Conservation (phyloP, 2,329 filamentous ascomycete genomes). For the Pseudogymnoascus destructans region DNA sequence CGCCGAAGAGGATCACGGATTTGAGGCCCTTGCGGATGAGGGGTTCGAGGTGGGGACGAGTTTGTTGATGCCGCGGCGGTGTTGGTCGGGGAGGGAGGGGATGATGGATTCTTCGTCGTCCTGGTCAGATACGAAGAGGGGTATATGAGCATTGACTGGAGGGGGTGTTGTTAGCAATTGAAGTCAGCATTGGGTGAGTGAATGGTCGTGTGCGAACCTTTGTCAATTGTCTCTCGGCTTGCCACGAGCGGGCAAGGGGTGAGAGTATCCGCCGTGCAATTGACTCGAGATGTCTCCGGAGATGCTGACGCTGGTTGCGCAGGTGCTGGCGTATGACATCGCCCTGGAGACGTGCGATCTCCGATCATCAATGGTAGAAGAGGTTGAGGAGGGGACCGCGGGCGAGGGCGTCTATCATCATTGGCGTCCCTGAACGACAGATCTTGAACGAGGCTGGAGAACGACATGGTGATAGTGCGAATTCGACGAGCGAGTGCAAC, state of each 20-base stretch:
- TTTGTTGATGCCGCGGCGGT: constrained; percentile 77
- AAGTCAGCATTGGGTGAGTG: not conserved
- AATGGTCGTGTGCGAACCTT: constrained; percentile 42
- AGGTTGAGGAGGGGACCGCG: constrained; percentile 31
- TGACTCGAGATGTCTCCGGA: constrained; percentile 68
- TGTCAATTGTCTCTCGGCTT: constrained; percentile 71
- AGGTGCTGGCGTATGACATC: constrained; percentile 53
- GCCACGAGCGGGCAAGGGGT: constrained; percentile 68
- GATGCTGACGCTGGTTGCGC: constrained; percentile 57
- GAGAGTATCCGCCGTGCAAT: constrained; percentile 70
- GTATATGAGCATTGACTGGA: constrained; percentile 93
- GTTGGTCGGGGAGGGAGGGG: constrained; percentile 79
- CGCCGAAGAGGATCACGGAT: constrained; percentile 91
- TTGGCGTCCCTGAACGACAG: constrained; percentile 44
- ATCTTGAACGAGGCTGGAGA: constrained; percentile 55
- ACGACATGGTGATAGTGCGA: constrained; percentile 39
- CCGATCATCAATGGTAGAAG: constrained; percentile 41
- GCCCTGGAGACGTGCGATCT: constrained; percentile 49
- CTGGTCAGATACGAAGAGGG: constrained; percentile 88
- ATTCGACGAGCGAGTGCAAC: not conserved
- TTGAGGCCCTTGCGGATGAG: constrained; percentile 80
- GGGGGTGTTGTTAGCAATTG: not conserved
- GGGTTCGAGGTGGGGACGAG: constrained; percentile 69
- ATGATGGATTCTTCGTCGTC: constrained; percentile 86
- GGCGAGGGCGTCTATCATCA: constrained; percentile 32